Evolutionary conservation across 352 stramenopile species (phyloP).

Genomic region (Globisporangium acanthophoron): DNA sequence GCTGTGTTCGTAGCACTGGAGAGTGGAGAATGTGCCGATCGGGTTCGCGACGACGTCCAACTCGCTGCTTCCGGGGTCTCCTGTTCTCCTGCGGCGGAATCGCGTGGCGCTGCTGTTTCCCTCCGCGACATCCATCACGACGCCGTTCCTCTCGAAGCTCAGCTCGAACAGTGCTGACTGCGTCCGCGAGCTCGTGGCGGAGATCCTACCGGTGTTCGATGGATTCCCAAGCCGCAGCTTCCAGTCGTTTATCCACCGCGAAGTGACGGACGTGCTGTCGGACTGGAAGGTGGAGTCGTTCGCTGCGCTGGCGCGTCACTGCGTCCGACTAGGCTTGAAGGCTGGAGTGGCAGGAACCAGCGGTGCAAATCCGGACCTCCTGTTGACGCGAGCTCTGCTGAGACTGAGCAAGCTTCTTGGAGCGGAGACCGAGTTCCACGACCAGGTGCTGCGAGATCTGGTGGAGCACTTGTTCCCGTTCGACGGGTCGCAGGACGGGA

Average conservation of each 20-base stretch:
- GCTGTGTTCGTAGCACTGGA: constrained; percentile 33
- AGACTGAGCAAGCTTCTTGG: constrained; percentile 56
- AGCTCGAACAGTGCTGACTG: constrained; percentile 27
- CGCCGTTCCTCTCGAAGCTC: constrained; percentile 37
- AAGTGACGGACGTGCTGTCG: constrained; percentile 43
- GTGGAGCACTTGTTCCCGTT: constrained; percentile 55
- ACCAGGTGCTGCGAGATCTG: constrained; percentile 49
- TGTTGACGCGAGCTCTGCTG: constrained; percentile 46
- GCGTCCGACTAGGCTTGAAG: constrained; percentile 39
- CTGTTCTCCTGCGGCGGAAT: constrained; percentile 64
- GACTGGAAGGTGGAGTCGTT: constrained; percentile 72
- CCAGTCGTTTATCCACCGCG: constrained; percentile 54
- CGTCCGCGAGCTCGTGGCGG: constrained; percentile 38
- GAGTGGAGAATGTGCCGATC: constrained; percentile 59
- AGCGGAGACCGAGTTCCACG: constrained; percentile 37
- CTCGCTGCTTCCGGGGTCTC: constrained; percentile 41
- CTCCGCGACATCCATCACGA: constrained; percentile 40
- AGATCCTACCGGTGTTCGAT: constrained; percentile 64
- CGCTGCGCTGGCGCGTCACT: constrained; percentile 56
- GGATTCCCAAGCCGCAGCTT: constrained; percentile 56
- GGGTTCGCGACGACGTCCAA: constrained; percentile 49
- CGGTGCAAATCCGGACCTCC: constrained; percentile 25
- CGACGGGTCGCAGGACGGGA: constrained; percentile 20
- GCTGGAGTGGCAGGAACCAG: constrained; percentile 5
- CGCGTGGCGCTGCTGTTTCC: constrained; percentile 62